These are phyloP conservation scores for Fusarium sp. DNA, from an alignment of 2,329 filamentous ascomycete species.

Conservation along the genomic window DNA sequence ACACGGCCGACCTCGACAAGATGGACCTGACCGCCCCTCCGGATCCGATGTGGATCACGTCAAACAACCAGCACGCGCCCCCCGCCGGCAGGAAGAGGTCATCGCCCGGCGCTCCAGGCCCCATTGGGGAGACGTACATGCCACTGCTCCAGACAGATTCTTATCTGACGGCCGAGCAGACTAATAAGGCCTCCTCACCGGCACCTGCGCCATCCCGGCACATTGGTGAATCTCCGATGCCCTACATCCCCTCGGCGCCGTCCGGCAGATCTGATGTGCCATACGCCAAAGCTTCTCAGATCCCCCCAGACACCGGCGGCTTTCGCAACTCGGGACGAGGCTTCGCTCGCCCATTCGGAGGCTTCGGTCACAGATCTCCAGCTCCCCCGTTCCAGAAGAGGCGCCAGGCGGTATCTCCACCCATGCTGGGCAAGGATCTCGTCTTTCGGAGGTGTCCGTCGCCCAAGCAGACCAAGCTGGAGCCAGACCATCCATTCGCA, in stretches of 20 bases:
- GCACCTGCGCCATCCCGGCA: constrained; percentile 34
- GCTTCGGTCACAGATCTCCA: constrained; percentile 51
- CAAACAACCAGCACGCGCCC: constrained; percentile 43
- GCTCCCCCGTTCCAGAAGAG: constrained; percentile 56
- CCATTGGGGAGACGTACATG: constrained; percentile 44
- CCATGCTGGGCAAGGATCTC: constrained; percentile 88
- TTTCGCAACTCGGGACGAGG: constrained; percentile 53
- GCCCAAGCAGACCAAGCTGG: constrained; percentile 85
- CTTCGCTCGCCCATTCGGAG: constrained; percentile 60
- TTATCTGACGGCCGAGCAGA: constrained; percentile 34
- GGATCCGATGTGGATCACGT: constrained; percentile 57
- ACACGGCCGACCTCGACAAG: constrained; percentile 56
- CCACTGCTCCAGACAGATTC: constrained; percentile 40
- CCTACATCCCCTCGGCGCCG: constrained; percentile 39
- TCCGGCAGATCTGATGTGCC: constrained; percentile 34
- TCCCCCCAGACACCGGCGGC: constrained; percentile 54
- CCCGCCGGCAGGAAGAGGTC: constrained; percentile 43
- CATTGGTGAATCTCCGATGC: constrained; percentile 43
- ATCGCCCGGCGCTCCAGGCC: constrained; percentile 42
- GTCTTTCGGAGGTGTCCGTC: constrained; percentile 85
- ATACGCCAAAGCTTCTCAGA: constrained; percentile 47
- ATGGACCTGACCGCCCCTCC: constrained; percentile 56
- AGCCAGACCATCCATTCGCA: constrained; percentile 77
- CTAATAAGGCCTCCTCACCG: constrained; percentile 34
- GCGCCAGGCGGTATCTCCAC: constrained; percentile 73